Conservation (phyloP, 2,329 filamentous ascomycete genomes). For the Colletotrichum orbiculare region DNA sequence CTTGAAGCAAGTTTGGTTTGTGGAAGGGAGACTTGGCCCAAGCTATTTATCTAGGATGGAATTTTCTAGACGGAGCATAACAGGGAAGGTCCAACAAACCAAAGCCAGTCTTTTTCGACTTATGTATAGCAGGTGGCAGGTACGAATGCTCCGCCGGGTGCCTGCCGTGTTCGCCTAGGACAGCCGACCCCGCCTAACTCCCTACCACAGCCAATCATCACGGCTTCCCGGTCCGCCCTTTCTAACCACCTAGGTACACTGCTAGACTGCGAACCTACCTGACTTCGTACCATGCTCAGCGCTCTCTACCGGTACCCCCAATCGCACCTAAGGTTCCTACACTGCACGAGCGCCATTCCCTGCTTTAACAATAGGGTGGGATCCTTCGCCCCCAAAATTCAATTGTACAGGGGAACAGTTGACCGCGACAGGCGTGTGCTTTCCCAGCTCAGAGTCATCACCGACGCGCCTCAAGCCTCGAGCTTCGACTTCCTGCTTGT, state of each 20-base stretch:
- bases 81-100: not conserved
- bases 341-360: too few species aligned
- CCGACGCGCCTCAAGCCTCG: conserved; percentile 31
- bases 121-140: not conserved
- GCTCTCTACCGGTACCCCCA: too few species aligned
- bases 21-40: conserved; percentile 5
- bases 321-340: too few species aligned
- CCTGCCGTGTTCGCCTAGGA: conserved; percentile 8
- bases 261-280: too few species aligned
- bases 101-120: not conserved
- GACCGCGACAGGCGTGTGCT: not conserved
- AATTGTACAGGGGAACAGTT: conserved; percentile 10
- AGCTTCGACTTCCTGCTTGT: conserved; percentile 6
- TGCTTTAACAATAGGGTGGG: conserved; percentile 1
- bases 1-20: not conserved
- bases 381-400: conserved; percentile 16
- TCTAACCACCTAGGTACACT: too few species aligned
- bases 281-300: too few species aligned
- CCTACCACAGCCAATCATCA: not conserved
- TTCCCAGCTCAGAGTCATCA: conserved; percentile 7
- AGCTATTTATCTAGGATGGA: not conserved
- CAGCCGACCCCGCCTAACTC: not conserved
- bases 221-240: too few species aligned
- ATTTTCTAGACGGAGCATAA: conserved; percentile 4
- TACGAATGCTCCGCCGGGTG: not conserved